These are phyloP conservation scores for Phytophthora pisi DNA, from an alignment of 352 stramenopile genomes.

Conservation along the genomic window DNA sequence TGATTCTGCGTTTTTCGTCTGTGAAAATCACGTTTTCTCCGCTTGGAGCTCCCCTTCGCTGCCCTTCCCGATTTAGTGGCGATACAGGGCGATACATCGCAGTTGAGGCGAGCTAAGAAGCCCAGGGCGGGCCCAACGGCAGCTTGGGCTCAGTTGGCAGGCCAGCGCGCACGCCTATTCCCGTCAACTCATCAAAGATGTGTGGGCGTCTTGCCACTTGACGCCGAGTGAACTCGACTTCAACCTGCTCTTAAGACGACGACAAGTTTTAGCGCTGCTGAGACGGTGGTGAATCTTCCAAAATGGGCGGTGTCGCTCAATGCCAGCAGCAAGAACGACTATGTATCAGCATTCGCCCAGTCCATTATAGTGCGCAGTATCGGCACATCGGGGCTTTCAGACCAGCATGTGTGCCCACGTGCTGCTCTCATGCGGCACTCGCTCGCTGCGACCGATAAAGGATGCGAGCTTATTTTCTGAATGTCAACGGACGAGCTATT, in stretches of 20 bases:
- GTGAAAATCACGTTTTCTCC: background rate
- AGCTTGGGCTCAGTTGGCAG: background rate
- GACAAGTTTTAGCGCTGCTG: too few species aligned
- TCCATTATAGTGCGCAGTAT: too few species aligned
- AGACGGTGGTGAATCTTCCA: background rate
- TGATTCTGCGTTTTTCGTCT: too few species aligned
- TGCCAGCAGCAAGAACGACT: too few species aligned
- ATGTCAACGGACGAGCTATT: too few species aligned
- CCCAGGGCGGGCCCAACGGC: background rate
- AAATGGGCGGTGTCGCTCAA: background rate
- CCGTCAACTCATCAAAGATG: conserved; percentile 22
- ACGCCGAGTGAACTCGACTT: background rate
- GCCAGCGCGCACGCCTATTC: background rate
- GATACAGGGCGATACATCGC: background rate
- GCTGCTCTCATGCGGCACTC: too few species aligned
- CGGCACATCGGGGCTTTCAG: too few species aligned
- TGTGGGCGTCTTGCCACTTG: conserved; percentile 1
- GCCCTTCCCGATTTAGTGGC: background rate
- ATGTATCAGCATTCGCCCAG: too few species aligned
- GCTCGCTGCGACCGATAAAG: too few species aligned
- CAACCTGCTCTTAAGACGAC: background rate
- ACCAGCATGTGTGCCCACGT: too few species aligned
- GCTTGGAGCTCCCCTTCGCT: background rate
- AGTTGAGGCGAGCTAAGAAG: background rate
- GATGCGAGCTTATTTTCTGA: too few species aligned